phyloP scores from a whole-genome alignment of 108 stramenopile species.

The Conticribra weissflogii region DNA sequence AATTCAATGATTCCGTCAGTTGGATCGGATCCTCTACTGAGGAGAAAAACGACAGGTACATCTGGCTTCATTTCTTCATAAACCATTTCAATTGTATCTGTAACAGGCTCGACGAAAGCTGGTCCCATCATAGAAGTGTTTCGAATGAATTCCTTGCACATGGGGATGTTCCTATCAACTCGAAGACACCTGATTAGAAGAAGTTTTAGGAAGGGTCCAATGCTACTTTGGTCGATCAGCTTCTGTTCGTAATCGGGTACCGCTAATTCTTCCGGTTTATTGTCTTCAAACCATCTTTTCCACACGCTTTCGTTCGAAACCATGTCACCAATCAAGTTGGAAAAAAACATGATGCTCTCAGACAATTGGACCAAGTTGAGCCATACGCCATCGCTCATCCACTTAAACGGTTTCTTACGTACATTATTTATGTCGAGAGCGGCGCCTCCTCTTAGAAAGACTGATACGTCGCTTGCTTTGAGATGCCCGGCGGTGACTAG shows the following conservation, averaged over 20 bases:
- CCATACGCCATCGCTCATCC: constrained; percentile 90
- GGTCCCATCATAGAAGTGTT: constrained; percentile 84
- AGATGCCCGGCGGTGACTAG: constrained; percentile 80
- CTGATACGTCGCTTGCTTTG: constrained; percentile 66
- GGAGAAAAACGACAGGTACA: constrained; percentile 90
- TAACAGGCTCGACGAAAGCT: constrained; percentile 88
- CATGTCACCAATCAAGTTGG: constrained; percentile 82
- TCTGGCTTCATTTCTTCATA: constrained; percentile 79
- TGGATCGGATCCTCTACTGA: constrained; percentile 90
- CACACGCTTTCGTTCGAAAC: constrained; percentile 77
- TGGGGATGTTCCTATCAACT: constrained; percentile 88
- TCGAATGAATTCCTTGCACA: constrained; percentile 85
- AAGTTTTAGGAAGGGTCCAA: constrained; percentile 86
- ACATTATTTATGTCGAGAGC: constrained; percentile 84
- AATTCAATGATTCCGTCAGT: constrained; percentile 90
- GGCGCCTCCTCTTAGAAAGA: constrained; percentile 89
- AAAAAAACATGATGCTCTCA: constrained; percentile 72
- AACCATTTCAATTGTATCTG: constrained; percentile 89
- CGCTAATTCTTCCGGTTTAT: constrained; percentile 80
- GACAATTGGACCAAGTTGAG: constrained; percentile 84
- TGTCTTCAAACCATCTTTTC: constrained; percentile 90
- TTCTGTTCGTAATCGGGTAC: constrained; percentile 89
- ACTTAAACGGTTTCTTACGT: constrained; percentile 84
- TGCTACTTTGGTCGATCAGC: constrained; percentile 62
- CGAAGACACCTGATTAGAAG: constrained; percentile 86